Conservation (phyloP, 2,329 filamentous ascomycete genomes). For the Neopestalotiopsis clavispora region DNA sequence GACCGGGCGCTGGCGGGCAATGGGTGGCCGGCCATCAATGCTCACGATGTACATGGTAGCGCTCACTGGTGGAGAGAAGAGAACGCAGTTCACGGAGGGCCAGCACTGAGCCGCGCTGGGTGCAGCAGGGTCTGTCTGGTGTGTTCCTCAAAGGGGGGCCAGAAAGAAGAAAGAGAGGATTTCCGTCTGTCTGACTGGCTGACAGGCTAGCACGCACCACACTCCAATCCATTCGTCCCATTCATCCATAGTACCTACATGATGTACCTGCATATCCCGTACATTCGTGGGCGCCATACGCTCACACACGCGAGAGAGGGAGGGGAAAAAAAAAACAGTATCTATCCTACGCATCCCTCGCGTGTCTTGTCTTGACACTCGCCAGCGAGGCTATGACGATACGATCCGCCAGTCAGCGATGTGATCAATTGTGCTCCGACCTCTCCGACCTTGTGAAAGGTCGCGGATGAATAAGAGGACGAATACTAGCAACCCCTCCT, state of each 20-base stretch:
- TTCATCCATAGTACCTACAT: neutral
- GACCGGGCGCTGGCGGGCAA: neutral
- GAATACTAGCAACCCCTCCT: neutral
- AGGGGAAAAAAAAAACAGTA: neutral
- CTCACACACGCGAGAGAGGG: neutral
- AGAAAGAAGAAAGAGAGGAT: neutral
- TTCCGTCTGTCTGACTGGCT: neutral
- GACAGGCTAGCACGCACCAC: conserved; percentile 7
- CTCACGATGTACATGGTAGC: conserved; percentile 14
- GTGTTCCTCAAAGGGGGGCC: neutral
- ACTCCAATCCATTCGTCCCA: neutral
- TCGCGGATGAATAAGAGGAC: neutral
- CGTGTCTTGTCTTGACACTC: conserved; percentile 10
- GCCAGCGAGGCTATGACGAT: neutral
- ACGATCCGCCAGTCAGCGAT: neutral
- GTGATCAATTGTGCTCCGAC: too few relatives aligned
- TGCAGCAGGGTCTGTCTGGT: neutral
- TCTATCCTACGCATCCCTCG: neutral
- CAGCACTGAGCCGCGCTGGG: conserved; percentile 7
- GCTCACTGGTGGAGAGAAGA: conserved; percentile 11
- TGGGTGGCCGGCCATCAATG: conserved; percentile 4
- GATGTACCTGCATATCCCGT: neutral
- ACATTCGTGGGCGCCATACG: neutral
- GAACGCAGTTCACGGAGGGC: neutral
- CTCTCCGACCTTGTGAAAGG: neutral